These are phyloP conservation scores for Calonectria multiphialidica DNA, from an alignment of 2,329 filamentous ascomycete genomes.

Conservation along the genomic window DNA sequence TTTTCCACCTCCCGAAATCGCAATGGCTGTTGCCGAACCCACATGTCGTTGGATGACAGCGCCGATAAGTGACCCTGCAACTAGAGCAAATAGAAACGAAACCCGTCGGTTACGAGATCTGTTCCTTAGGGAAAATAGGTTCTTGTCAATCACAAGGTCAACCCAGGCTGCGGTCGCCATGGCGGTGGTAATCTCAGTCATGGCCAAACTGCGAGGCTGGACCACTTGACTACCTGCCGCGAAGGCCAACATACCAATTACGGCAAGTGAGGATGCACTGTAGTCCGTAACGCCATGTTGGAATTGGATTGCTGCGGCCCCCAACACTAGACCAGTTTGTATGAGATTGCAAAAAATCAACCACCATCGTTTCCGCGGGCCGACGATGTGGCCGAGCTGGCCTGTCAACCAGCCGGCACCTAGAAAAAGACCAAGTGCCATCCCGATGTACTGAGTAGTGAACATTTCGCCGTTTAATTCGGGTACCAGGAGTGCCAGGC, in stretches of 20 bases:
- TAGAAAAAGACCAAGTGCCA: not conserved
- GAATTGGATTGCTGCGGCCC: not conserved
- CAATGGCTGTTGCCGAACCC: not conserved
- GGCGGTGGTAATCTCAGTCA: not conserved
- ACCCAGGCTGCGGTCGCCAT: conserved; percentile 9
- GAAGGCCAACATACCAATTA: not conserved
- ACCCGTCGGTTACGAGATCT: not conserved
- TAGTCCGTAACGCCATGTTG: not conserved
- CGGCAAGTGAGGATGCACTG: not conserved
- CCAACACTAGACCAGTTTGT: not conserved
- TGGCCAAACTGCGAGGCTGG: conserved; percentile 1
- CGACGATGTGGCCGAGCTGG: not conserved
- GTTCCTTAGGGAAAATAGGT: not conserved
- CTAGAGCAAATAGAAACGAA: not conserved
- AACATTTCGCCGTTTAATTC: conserved; percentile 4
- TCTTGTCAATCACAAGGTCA: not conserved
- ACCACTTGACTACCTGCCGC: not conserved
- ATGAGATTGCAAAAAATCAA: not conserved
- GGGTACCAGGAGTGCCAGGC: not conserved
- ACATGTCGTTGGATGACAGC: not conserved
- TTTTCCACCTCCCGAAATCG: not conserved
- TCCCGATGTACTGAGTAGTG: not conserved
- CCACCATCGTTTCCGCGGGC: conserved; percentile 1
- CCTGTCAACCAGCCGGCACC: not conserved
- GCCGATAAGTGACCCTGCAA: not conserved